Base-by-base conservation (phyloP, 768 basidiomycete species). In the Rhizopogon rudus region DNA sequence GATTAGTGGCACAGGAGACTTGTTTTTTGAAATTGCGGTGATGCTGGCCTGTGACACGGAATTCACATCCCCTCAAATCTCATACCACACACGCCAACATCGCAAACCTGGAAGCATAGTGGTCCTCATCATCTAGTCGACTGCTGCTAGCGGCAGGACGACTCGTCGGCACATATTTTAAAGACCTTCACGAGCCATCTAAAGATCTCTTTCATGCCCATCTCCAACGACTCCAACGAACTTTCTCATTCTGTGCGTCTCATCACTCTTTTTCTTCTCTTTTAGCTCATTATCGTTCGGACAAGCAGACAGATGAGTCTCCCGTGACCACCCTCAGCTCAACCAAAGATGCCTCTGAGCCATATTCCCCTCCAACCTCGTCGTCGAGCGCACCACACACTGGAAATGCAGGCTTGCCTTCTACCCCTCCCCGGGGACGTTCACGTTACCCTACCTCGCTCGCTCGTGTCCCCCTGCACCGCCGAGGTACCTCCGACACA, bases 401-500 rank as follows among this genome's bases (percentile, higher is more conserved):
- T 5, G 56, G 52, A 1, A 6, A 28, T 17, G 50, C 61, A 6
- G 44, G 74, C 3, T 67, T 70, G 22, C 77, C 76, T 5, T 62
- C 63, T 5, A 81, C 81, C 0, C 78, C 78, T 3, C 74, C 70
- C 3, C 63, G 70, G 41, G 73, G 72, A 42, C 75, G 81, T 42
- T 62, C 72, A 28, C 80, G 79, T 16, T 88, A 88, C 63, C 82
- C 83, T 2, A 77, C 80, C 9, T 65, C 71, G 42, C 80, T 88
- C 6, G 79, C 82, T 4, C 82, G 86, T 29, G 85, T 89, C 6
- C 90, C 88, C 0, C 73, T 91, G 13, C 89, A 91, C 65, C 79
- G 87, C 22, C 76, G 90, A 53, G 91, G 91, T 1, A 91, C 82
- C 17, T 91, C 90, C 2, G 82, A 81, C 58, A 89, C 83, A 4